A percentile compares a stretch with the other conserved stretches of the same genome.
phyloP scores from a whole-genome alignment of 2,329 filamentous ascomycete genomes.

The Sarocladium strictum region DNA sequence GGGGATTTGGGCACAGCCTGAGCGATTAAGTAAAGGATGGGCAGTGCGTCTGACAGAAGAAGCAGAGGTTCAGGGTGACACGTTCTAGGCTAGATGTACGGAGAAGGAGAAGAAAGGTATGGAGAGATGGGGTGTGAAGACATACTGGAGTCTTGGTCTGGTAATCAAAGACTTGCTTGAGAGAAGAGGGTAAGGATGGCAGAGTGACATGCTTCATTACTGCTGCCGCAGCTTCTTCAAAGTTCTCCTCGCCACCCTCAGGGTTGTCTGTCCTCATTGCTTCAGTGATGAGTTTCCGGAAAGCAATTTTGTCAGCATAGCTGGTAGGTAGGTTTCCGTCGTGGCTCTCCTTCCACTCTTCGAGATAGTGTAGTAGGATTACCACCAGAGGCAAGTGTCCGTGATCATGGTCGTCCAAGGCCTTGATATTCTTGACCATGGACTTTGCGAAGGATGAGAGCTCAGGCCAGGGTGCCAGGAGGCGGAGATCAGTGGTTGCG shows the following conservation, averaged over 20 bases:
- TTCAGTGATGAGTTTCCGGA: conserved; percentile 63
- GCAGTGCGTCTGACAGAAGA: background rate
- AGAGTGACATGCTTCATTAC: conserved; percentile 80
- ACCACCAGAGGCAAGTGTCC: conserved; percentile 87
- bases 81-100: background rate
- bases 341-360: conserved; percentile 70
- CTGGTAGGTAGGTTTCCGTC: conserved; percentile 61
- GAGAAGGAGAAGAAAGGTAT: background rate
- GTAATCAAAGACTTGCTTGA: conserved; percentile 75
- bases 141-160: conserved; percentile 44
- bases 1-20: conserved; percentile 12
- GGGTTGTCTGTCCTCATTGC: conserved; percentile 65
- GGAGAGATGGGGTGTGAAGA: conserved; percentile 20
- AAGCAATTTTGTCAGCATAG: conserved; percentile 83
- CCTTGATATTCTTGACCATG: conserved; percentile 64
- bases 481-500: conserved; percentile 75
- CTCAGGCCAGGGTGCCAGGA: conserved; percentile 82
- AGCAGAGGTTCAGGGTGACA: background rate
- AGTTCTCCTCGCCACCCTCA: conserved; percentile 94
- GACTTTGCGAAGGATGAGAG: conserved; percentile 60
- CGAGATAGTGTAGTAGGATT: conserved; percentile 75
- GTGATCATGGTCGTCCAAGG: conserved; percentile 71
- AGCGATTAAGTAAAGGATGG: background rate
- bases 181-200: conserved; percentile 59
- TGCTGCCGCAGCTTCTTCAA: conserved; percentile 81